A percentile compares a stretch with the other conserved stretches of the same genome.
Conservation (phyloP, 495 filamentous ascomycete species). For the Hypoxylon perforatum region DNA sequence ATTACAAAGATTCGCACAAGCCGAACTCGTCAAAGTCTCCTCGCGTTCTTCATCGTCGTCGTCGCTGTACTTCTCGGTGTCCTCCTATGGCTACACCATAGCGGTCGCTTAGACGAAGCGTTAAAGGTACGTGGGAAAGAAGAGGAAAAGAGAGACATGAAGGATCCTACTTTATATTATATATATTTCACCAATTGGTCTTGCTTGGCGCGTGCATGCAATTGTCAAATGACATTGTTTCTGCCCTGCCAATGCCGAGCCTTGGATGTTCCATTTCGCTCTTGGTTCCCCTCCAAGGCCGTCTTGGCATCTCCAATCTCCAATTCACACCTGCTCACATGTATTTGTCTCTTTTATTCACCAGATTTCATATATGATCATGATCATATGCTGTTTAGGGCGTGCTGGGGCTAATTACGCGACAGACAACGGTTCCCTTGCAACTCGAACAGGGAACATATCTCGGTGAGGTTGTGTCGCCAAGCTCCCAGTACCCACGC, state of each 20-base stretch:
- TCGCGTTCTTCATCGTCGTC: constrained; percentile 28
- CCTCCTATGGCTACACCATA: constrained; percentile 21
- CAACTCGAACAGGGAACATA: constrained; percentile 65
- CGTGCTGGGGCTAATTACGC: constrained; percentile 34
- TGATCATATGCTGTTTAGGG: background rate
- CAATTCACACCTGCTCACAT: background rate
- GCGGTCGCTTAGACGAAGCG: constrained; percentile 22
- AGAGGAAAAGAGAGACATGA: background rate
- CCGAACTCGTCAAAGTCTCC: constrained; percentile 33
- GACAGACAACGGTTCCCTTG: constrained; percentile 39
- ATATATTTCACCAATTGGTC: constrained; percentile 15
- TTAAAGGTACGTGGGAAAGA: constrained; percentile 29
- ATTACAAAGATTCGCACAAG: constrained; percentile 20
- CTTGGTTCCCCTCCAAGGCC: background rate
- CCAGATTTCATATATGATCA: background rate
- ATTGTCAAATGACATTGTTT: constrained; percentile 30
- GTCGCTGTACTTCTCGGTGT: constrained; percentile 23
- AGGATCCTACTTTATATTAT: constrained; percentile 3
- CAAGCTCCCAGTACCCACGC: constrained; percentile 54
- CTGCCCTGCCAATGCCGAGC: constrained; percentile 2
- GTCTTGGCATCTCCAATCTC: constrained; percentile 34
- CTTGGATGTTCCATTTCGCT: constrained; percentile 3
- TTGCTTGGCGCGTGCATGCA: constrained; percentile 23
- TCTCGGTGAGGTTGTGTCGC: constrained; percentile 58
- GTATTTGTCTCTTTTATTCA: too few relatives aligned